Evolutionary conservation across 352 stramenopile genomes (phyloP), one percentile per base, ranked within the genome.

Genomic region (Phytophthora palmivora): DNA sequence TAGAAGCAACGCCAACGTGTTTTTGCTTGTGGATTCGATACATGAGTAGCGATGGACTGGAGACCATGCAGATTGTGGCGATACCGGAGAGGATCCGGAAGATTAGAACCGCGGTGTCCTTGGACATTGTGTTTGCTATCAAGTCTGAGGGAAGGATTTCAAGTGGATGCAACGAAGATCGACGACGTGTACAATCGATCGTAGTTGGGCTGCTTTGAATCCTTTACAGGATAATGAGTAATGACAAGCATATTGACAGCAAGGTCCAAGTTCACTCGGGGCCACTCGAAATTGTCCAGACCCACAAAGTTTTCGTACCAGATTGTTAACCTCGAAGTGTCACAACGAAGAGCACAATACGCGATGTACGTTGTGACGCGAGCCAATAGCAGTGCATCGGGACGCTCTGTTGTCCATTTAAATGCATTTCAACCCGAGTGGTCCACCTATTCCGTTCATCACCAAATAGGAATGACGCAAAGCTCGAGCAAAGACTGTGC

Each of bases 21-120:
- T 78, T 81, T 37, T 61, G 49, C 41, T 68, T 72, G 61, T 74
- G 62, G 47, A 86, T 82, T 19, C 49, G 71, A 43, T 68, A 64
- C 24, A 85, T 68, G 3, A 75, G 62, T 6, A 78, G 50, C 18
- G 70, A 48, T 5, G 74, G 74, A 37, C 76, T 83, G 57, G 75
- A 64, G 37, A 74, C 74, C 70, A 85, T 78, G 8, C 62, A 51
- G 14, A 64, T 59, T 51, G 71, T 74, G 15, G 72, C 47, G 33
- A 71, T 68, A 8, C 66, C 67, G 16, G 70, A 68, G 30, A 79
- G 44, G 30, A 72, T 60, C 33, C 58, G 51, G 15, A 82, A 67
- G 12, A 66, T 30, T 9, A 79, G 36, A 32, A 76, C 53, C 38
- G 61, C 53, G 2, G 46, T 67, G 18, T 62, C 55, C 39, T 62